Base-by-base conservation (phyloP, 2,329 filamentous ascomycete genomes). In the Pseudogymnoascus sp. region DNA sequence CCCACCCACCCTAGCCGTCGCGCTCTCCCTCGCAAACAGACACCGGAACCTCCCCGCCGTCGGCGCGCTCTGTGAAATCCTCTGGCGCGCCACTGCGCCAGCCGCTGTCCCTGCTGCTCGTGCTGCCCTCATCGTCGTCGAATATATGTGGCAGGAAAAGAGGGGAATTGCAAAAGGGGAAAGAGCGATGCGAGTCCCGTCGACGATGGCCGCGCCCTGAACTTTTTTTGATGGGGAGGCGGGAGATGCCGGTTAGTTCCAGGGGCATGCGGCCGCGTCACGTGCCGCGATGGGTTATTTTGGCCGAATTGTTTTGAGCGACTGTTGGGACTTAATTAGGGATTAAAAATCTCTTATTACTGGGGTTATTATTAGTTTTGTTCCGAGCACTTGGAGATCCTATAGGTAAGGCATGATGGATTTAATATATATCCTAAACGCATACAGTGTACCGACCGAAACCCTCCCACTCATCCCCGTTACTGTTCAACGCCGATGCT, bases 181-280 rank as follows among this genome's bases (percentile, higher is more conserved):
- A 33, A 13, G 17, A 21, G 50, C 50, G 26, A 33, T 57, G 10
- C 50, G 50, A 33, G 50, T 57, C 28, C 28, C 26, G 26, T 13
- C 10, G 4, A 33, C 50, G 28, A 19, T 33, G 28, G 50, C 28
- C 50, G n/a, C 50, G 50, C 50, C 50, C 28, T 33, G 28, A 33
- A 57, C 50, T 57, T 57, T 57, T 57, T 57, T 57, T 57, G 50
- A 57, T 19, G 50, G 28, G 33, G 50, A 57, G 21, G 28, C 50
- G 50, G 50, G 28, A 57, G 50, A 57, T 57, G 50, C 50, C 50
- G 47, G 50, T 33, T 69, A 68, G 61, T 65, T 67, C 66, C 60
- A 63, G 63, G 59, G 64, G 36, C 21, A 35, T 60, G 50, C 23
- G 61, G 40, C 38, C 21, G 9, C 21, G 19, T 62, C 33, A 60